Conservation (phyloP, 805 yeast species). For the Kodamaea restingae region DNA sequence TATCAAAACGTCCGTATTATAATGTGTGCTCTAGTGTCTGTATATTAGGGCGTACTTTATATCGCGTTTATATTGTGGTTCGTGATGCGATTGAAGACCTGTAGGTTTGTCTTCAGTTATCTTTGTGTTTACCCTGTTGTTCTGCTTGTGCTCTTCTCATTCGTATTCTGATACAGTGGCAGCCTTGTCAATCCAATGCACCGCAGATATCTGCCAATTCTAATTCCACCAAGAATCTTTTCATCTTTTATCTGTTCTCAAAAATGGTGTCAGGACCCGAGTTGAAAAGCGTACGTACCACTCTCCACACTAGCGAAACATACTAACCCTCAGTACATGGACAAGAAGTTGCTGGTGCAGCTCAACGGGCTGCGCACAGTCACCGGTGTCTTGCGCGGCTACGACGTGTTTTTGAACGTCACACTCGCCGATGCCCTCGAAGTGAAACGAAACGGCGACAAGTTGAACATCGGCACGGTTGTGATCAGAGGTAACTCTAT, state of each 20-base stretch:
- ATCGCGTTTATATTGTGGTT: too few species aligned
- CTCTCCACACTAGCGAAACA: background rate
- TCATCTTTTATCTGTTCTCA: background rate
- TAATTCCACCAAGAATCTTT: too few species aligned
- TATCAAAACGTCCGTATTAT: too few species aligned
- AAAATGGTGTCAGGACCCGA: conserved; percentile 61
- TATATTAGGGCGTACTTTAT: too few species aligned
- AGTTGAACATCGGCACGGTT: conserved; percentile 59
- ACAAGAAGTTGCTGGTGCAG: conserved; percentile 67
- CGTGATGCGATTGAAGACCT: background rate
- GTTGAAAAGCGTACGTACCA: conserved; percentile 49
- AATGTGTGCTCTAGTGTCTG: too few species aligned
- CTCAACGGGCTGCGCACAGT: conserved; percentile 76
- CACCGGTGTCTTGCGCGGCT: conserved; percentile 81
- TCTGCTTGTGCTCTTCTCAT: too few species aligned
- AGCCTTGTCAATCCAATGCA: too few species aligned
- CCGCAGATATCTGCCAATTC: too few species aligned
- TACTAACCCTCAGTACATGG: conserved; percentile 59
- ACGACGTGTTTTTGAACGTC: conserved; percentile 71
- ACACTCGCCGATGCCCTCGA: conserved; percentile 72
- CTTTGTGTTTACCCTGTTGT: too few species aligned
- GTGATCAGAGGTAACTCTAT: conserved; percentile 79
- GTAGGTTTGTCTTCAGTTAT: too few species aligned
- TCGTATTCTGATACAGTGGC: too few species aligned
- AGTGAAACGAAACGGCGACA: conserved; percentile 47